Evolutionary conservation across 192 early-diverging fungal genomes (phyloP).

Genomic region (Coemansia guatemalensis): DNA sequence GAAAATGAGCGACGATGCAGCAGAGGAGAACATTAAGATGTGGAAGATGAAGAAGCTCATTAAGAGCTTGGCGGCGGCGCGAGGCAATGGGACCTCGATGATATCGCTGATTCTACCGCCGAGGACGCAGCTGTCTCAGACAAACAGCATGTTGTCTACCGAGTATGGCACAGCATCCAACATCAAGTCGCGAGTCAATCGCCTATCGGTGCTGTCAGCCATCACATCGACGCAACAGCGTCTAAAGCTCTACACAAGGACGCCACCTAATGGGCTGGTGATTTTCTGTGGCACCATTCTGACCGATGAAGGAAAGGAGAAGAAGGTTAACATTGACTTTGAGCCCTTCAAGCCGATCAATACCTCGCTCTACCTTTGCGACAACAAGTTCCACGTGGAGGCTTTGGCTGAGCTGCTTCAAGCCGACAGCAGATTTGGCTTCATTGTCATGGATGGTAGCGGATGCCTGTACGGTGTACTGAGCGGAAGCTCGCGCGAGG

Average conservation of each 20-base stretch:
- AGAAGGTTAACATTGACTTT: constrained; percentile 98
- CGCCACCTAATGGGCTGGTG: constrained; percentile 94
- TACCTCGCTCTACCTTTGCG: constrained; percentile 95
- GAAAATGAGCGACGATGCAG: constrained; percentile 41
- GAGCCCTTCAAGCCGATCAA: constrained; percentile 99
- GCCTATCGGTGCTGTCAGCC: constrained; percentile 93
- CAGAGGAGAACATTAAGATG: constrained; percentile 90
- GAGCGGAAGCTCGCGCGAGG: constrained; percentile 91
- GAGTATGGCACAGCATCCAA: constrained; percentile 99
- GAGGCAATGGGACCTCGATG: constrained; percentile 99
- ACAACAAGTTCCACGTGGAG: constrained; percentile 99
- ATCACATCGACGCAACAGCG: constrained; percentile 97
- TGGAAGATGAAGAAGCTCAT: constrained; percentile 99
- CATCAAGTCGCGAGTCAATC: constrained; percentile 99
- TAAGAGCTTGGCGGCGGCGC: constrained; percentile 89
- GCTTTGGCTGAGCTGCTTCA: constrained; percentile 89
- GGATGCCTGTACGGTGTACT: constrained; percentile 93
- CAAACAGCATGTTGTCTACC: constrained; percentile 91
- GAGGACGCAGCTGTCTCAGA: constrained; percentile 87
- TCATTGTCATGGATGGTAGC: constrained; percentile 99
- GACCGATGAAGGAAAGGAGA: constrained; percentile 99
- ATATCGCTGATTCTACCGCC: constrained; percentile 97
- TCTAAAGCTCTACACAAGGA: constrained; percentile 90
- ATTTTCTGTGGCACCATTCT: constrained; percentile 94
- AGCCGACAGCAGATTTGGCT: constrained; percentile 93